Base-by-base conservation (phyloP, 2,329 filamentous ascomycete genomes). In the Sporothrix curviconia region DNA sequence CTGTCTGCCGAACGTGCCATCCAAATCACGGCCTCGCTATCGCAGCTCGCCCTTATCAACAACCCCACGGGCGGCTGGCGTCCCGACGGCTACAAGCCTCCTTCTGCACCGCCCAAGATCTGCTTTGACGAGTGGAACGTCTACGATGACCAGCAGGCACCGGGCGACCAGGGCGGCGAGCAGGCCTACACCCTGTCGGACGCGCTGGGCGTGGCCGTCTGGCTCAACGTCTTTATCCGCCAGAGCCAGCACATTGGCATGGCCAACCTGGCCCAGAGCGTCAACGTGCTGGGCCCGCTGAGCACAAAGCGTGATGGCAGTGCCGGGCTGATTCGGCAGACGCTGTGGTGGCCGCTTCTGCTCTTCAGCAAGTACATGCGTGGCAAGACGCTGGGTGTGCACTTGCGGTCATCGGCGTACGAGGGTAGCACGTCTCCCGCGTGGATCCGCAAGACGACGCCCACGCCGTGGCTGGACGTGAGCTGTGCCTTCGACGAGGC, bases 91-190 rank as follows among this genome's bases (percentile, higher is more conserved):
- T 19, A 30, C 36, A 49, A 34, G 11, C 24, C 36, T 5, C 49
- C 34, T 15, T 5, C 49, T 3, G 36, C n/a, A 7, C 55, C 37
- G 4, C 74, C 79, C 3, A 85, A 79, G 53, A 89, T 92, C 68
- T 91, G 87, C 75, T 91, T 91, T 67, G 88, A 92, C 67, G 87
- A 91, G 70, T 91, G 88, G 88, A 92, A 91, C 68, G 87, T 91
- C 8, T 92, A 87, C 87, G 86, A 90, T 64, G 85, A 86, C 0
- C 75, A 78, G 55, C 81, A 87, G 8, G 87, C 87, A 0, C 85
- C 85, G 0, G 88, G 88, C 15, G 83, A 87, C 64, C 69, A 80
- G 60, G 88, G 88, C 15, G 88, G 85, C 6, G 87, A 91, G 70
- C 87, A 91, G 67, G 74, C 71, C 64, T 89, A 91, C 72, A 90